Conservation (phyloP, 1,284 basidiomycete species). For the Serendipita sp. region DNA sequence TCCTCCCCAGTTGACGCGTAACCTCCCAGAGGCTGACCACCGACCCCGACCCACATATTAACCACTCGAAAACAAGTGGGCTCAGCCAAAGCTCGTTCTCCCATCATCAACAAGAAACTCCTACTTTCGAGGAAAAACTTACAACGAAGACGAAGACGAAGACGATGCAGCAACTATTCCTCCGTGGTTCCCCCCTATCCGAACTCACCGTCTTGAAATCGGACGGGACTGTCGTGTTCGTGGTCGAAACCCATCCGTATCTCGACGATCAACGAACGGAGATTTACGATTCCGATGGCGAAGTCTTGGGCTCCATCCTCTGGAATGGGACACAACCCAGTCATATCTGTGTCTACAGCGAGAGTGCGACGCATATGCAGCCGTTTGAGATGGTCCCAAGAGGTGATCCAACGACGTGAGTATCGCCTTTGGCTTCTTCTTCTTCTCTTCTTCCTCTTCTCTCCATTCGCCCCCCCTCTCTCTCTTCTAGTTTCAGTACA, state of each 20-base stretch:
- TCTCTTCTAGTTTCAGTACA: too few relatives aligned
- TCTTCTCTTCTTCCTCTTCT: too few relatives aligned
- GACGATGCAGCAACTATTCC: background rate
- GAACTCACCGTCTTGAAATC: background rate
- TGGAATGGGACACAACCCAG: conserved; percentile 5
- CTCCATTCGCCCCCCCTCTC: too few relatives aligned
- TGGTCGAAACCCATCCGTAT: conserved; percentile 1
- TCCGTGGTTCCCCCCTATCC: background rate
- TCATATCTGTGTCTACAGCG: conserved; percentile 4
- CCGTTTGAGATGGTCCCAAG: conserved; percentile 3
- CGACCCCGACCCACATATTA: too few relatives aligned
- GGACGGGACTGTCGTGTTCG: background rate
- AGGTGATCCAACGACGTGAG: conserved; percentile 5
- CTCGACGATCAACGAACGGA: conserved; percentile 1
- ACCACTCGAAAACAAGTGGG: too few relatives aligned
- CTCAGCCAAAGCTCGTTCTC: background rate
- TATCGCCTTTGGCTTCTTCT: background rate
- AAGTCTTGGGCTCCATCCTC: background rate
- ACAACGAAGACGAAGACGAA: too few relatives aligned
- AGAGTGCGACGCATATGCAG: background rate
- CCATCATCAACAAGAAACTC: background rate
- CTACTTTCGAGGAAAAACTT: too few relatives aligned
- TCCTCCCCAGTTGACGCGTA: too few relatives aligned
- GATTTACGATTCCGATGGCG: background rate
- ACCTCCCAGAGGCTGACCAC: too few relatives aligned